Percentiles rank a stretch among this genome's conserved stretches.
These are phyloP conservation scores for Yamadazyma oceani DNA, from an alignment of 1,139 yeast genomes.

Conservation along the genomic window DNA sequence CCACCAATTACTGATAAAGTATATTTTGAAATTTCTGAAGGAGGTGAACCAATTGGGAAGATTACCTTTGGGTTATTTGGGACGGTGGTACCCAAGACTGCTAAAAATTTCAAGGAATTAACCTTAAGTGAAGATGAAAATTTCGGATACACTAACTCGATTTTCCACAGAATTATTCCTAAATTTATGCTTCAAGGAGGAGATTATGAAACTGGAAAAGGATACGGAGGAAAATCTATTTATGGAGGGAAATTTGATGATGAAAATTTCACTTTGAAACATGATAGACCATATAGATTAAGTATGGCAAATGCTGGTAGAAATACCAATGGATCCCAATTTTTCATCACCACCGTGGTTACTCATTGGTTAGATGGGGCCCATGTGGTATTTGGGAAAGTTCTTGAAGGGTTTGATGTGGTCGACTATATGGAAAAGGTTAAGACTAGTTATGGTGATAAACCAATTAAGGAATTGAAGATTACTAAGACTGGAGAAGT, in stretches of 20 bases:
- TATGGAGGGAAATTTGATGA: constrained; percentile 58
- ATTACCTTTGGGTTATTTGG: constrained; percentile 72
- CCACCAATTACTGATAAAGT: constrained; percentile 74
- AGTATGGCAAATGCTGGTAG: constrained; percentile 69
- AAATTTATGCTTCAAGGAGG: constrained; percentile 65
- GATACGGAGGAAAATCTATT: constrained; percentile 61
- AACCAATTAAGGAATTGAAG: constrained; percentile 52
- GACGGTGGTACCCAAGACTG: constrained; percentile 60
- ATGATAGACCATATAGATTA: constrained; percentile 57
- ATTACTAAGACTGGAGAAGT: constrained; percentile 51
- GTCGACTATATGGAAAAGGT: constrained; percentile 56
- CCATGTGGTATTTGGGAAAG: constrained; percentile 84
- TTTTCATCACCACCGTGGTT: constrained; percentile 61
- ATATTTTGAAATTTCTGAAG: constrained; percentile 82
- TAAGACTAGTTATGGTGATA: constrained; percentile 48
- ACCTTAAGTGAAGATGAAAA: constrained; percentile 60
- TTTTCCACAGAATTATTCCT: constrained; percentile 59
- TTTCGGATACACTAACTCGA: constrained; percentile 49
- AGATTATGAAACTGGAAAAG: constrained; percentile 59
- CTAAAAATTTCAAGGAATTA: constrained; percentile 57
- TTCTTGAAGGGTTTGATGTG: constrained; percentile 65
- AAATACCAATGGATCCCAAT: constrained; percentile 64
- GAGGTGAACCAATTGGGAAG: constrained; percentile 68
- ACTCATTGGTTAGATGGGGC: constrained; percentile 65
- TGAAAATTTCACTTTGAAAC: constrained; percentile 57